A percentile compares a stretch with the other conserved stretches of the same genome.
These are phyloP conservation scores for Neophaeococcomyces aloes DNA, from an alignment of 2,329 filamentous ascomycete species.

Conservation along the genomic window DNA sequence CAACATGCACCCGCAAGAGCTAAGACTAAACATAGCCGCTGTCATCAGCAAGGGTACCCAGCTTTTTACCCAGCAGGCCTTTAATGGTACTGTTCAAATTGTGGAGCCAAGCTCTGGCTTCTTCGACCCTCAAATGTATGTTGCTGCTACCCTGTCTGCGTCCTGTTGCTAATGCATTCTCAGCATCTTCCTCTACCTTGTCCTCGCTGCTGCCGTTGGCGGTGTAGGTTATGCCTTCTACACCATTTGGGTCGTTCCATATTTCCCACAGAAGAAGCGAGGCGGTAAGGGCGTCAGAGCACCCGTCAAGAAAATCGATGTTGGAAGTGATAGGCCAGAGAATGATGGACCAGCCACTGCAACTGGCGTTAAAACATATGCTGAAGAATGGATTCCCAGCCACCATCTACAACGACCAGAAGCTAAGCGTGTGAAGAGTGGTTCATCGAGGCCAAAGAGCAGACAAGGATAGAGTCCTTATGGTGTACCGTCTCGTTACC, in stretches of 20 bases:
- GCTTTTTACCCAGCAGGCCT: constrained; percentile 67
- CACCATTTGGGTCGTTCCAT: constrained; percentile 90
- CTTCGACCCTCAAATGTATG: constrained; percentile 91
- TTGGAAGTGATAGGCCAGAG: constrained; percentile 51
- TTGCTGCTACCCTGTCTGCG: constrained; percentile 13
- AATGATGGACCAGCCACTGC: constrained; percentile 60
- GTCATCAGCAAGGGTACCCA: constrained; percentile 47
- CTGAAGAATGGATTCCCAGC: constrained; percentile 87
- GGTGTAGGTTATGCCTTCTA: constrained; percentile 93
- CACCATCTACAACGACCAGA: constrained; percentile 80
- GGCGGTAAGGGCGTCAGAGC: constrained; percentile 44
- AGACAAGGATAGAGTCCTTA: constrained; percentile 19
- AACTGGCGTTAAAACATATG: constrained; percentile 63
- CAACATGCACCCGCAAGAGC: constrained; percentile 86
- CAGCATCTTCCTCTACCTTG: constrained; percentile 94
- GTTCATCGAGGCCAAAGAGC: constrained; percentile 29
- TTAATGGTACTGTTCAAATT: constrained; percentile 71
- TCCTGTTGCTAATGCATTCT: constrained; percentile 8
- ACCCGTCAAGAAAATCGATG: constrained; percentile 58
- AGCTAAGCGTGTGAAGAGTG: constrained; percentile 50
- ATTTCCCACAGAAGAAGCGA: constrained; percentile 66
- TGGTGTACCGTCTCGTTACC: neutral
- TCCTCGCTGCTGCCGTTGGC: constrained; percentile 67
- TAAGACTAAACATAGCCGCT: constrained; percentile 65
- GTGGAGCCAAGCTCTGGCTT: constrained; percentile 86